These are phyloP conservation scores for Phytophthora uliginosa DNA, from an alignment of 352 stramenopile genomes.

Conservation along the genomic window DNA sequence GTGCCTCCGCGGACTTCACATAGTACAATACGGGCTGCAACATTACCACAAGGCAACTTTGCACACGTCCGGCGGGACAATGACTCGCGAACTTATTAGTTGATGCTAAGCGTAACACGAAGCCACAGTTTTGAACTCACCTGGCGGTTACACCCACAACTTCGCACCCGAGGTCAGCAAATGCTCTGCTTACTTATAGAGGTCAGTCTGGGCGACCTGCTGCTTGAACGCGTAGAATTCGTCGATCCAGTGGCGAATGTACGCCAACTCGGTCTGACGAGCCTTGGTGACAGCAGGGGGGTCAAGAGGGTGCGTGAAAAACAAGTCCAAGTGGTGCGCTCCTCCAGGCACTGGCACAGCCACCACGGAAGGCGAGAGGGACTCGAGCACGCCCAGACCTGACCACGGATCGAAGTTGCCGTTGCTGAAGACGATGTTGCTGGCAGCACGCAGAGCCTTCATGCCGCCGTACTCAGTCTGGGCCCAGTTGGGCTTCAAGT, in stretches of 20 bases:
- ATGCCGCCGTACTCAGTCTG: constrained; percentile 63
- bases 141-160: neutral
- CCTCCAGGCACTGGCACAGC: constrained; percentile 48
- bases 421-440: constrained; percentile 81
- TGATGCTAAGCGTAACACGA: constrained; percentile 29
- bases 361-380: constrained; percentile 50
- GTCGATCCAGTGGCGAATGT: constrained; percentile 63
- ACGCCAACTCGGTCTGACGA: constrained; percentile 46
- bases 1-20: constrained; percentile 55
- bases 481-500: constrained; percentile 53
- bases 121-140: constrained; percentile 37
- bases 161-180: neutral
- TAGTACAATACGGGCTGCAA: constrained; percentile 39
- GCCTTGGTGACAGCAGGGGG: constrained; percentile 45
- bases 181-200: constrained; percentile 1
- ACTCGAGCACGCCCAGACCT: constrained; percentile 52
- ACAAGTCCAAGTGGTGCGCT: constrained; percentile 68
- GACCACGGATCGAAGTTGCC: constrained; percentile 76
- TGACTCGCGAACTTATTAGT: constrained; percentile 36
- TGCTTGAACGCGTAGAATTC: constrained; percentile 56
- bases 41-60: constrained; percentile 31
- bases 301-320: constrained; percentile 67
- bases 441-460: constrained; percentile 49
- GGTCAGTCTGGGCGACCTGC: constrained; percentile 5
- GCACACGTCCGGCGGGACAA: constrained; percentile 35